Conservation (phyloP, 2,329 filamentous ascomycete genomes). For the Fusarium albosuccineum region DNA sequence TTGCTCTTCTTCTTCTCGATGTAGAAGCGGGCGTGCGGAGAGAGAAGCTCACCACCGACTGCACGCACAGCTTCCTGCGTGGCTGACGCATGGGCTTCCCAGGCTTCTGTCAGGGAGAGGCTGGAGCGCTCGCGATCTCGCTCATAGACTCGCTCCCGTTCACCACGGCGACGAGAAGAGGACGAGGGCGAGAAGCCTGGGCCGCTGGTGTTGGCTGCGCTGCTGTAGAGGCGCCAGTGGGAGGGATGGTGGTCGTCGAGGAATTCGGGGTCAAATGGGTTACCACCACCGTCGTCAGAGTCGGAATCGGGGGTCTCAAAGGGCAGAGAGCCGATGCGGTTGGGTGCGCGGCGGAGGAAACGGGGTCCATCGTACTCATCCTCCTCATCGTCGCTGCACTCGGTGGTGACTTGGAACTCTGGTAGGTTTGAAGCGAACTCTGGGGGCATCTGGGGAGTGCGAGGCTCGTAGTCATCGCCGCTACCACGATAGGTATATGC, state of each 20-base stretch:
- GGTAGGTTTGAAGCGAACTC: constrained; percentile 65
- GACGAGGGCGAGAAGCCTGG: constrained; percentile 30
- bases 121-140: constrained; percentile 33
- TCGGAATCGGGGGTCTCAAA: constrained; percentile 64
- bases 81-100: constrained; percentile 64
- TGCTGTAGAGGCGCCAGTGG: constrained; percentile 43
- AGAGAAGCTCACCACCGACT: constrained; percentile 72
- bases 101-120: constrained; percentile 51
- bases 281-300: constrained; percentile 47
- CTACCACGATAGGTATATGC: constrained; percentile 57
- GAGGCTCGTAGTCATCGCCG: constrained; percentile 59
- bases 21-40: constrained; percentile 84
- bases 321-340: constrained; percentile 67
- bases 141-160: constrained; percentile 38
- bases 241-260: constrained; percentile 44
- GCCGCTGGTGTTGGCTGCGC: constrained; percentile 25
- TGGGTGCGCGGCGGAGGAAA: constrained; percentile 58
- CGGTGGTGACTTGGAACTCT: constrained; percentile 68
- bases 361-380: constrained; percentile 50
- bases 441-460: constrained; percentile 67
- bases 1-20: constrained; percentile 86
- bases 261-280: constrained; percentile 48
- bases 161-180: constrained; percentile 27
- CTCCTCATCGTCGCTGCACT: constrained; percentile 71
- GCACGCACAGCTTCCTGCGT: constrained; percentile 69